These are phyloP conservation scores for Colletotrichum falcatum DNA, from an alignment of 2,329 filamentous ascomycete genomes.

Conservation along the genomic window DNA sequence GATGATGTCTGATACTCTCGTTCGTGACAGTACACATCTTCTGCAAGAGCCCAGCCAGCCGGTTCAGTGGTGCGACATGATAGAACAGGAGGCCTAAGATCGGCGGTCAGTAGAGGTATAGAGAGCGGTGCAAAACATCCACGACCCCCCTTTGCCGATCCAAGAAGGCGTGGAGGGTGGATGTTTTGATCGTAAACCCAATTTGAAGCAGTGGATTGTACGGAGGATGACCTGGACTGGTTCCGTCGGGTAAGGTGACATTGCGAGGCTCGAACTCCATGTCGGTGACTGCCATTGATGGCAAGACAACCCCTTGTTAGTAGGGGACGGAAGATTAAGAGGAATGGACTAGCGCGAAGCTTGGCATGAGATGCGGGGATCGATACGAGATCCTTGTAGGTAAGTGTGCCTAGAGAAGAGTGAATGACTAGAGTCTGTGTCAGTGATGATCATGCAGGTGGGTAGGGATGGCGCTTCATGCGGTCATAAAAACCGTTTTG, in stretches of 20 bases:
- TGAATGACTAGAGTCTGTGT: slow-evolving; percentile 30
- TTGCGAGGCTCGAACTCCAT: background rate
- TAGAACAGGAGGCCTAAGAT: slow-evolving; percentile 11
- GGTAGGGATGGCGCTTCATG: slow-evolving; percentile 33
- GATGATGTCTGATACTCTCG: background rate
- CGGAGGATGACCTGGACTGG: background rate
- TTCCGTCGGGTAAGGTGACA: background rate
- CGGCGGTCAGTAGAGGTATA: background rate
- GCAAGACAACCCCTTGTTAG: background rate
- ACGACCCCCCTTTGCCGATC: slow-evolving; percentile 15
- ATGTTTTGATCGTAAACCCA: slow-evolving; percentile 22
- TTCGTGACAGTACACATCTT: background rate
- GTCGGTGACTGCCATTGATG: slow-evolving; percentile 14
- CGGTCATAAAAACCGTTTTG: slow-evolving; percentile 32
- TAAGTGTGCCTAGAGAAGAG: background rate
- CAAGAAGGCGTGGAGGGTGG: background rate
- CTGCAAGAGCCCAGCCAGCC: background rate
- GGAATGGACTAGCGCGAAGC: slow-evolving; percentile 24
- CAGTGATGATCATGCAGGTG: slow-evolving; percentile 39
- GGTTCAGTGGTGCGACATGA: slow-evolving; percentile 14
- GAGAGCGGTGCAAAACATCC: slow-evolving; percentile 3
- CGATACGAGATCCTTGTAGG: background rate
- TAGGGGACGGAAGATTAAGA: slow-evolving; percentile 24
- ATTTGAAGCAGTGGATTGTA: slow-evolving; percentile 10
- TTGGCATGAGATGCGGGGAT: slow-evolving; percentile 26